Conservation (phyloP, 2,329 filamentous ascomycete species). For the Dothidotthia symphoricarpi region DNA sequence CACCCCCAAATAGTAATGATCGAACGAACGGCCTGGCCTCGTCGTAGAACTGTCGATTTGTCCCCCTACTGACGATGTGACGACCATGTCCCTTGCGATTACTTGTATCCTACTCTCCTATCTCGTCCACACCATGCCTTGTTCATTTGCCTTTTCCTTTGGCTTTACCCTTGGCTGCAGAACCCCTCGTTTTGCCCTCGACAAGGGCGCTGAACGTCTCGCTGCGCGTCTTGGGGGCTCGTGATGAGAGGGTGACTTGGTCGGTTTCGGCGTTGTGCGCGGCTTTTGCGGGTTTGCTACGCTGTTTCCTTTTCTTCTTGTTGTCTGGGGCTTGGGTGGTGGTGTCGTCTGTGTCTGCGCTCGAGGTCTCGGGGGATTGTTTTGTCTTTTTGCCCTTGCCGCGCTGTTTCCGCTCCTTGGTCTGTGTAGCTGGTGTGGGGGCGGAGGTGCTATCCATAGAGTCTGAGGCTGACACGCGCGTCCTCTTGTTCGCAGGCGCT, state of each 20-base stretch:
- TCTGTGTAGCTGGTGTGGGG: not conserved
- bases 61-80: too few species aligned
- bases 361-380: not conserved
- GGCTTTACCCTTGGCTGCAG: constrained; percentile 4
- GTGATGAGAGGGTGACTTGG: constrained; percentile 7
- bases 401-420: not conserved
- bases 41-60: too few species aligned
- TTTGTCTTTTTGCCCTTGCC: not conserved
- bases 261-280: constrained; percentile 2
- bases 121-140: too few species aligned
- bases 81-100: too few species aligned
- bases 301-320: constrained; percentile 9
- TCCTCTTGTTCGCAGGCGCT: constrained; percentile 2
- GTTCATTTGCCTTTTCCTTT: constrained; percentile 4
- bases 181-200: not conserved
- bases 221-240: constrained; percentile 22
- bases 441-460: not conserved
- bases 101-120: too few species aligned
- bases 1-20: too few species aligned
- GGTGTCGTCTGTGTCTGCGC: not conserved
- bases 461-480: too few species aligned
- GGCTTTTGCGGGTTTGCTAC: constrained; percentile 4
- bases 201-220: constrained; percentile 27
- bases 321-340: constrained; percentile 3
- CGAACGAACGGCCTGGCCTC: too few species aligned